These are phyloP conservation scores for Blastobotrys capitulatus DNA, from an alignment of 1,139 yeast species.

Conservation along the genomic window DNA sequence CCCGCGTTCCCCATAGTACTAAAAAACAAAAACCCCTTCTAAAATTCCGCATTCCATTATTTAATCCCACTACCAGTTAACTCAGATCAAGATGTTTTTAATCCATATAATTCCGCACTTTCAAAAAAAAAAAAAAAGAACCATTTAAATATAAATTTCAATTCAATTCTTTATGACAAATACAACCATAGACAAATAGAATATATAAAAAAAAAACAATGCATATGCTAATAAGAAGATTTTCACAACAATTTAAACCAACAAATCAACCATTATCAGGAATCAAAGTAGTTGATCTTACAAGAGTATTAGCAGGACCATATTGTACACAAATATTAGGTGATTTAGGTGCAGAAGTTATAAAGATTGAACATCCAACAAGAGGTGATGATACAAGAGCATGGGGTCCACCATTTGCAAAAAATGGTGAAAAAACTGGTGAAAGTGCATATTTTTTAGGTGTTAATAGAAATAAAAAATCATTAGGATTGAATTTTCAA, in stretches of 20 bases:
- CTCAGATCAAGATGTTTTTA: too few species aligned
- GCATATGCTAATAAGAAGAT: neutral
- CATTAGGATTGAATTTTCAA: slow-evolving; percentile 37
- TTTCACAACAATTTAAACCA: neutral
- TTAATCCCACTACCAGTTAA: too few species aligned
- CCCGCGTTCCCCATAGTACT: too few species aligned
- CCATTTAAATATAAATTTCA: too few species aligned
- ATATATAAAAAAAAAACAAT: neutral
- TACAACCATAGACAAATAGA: too few species aligned
- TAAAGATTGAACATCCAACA: slow-evolving; percentile 40
- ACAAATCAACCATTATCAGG: slow-evolving; percentile 30
- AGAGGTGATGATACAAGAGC: slow-evolving; percentile 42
- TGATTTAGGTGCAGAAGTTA: slow-evolving; percentile 40
- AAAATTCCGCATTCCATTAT: too few species aligned
- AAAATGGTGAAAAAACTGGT: slow-evolving; percentile 20
- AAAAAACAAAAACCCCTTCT: too few species aligned
- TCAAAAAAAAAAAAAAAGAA: neutral
- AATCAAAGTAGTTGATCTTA: slow-evolving; percentile 36
- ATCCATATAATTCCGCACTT: neutral
- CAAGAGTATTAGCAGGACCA: slow-evolving; percentile 42
- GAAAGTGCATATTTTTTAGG: slow-evolving; percentile 39
- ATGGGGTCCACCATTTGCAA: slow-evolving; percentile 42
- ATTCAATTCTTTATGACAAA: too few species aligned
- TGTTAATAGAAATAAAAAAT: slow-evolving; percentile 38
- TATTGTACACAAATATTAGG: slow-evolving; percentile 39